Base-by-base conservation (phyloP, 177 flowering plant genomes). In the Vitis hybrid region DNA sequence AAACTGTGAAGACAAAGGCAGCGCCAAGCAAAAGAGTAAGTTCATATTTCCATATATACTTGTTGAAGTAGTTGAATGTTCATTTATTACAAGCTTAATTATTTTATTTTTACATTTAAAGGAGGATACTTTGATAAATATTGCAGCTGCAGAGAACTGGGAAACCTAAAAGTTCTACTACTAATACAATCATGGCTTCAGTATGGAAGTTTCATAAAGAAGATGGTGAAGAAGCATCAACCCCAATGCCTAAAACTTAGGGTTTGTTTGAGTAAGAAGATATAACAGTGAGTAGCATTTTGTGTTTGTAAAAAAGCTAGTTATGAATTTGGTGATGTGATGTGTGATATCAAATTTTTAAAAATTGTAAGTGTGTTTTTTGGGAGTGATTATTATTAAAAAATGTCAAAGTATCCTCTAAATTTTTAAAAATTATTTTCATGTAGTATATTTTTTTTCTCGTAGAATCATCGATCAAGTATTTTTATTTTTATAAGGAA, bases 181-280 rank as follows among this genome's bases (percentile, higher is more conserved):
- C 76, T 14, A 67, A 5, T 61, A 80, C 79, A 63, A 59, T 82
- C 45, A 78, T 84, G 87, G 83, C 81, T 49, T 64, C 82, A 3
- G 79, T 84, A 4, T 78, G 81, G 87, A 84, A 84, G 68, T 80
- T 77, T 62, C 87, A 84, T 26, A 80, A 60, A 63, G 81, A 81
- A 64, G 85, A 82, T 17, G 82, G 71, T 50, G 77, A 78, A 0
- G 75, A 78, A 56, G 60, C 66, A 15, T 18, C 64, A 34, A n/a
- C 64, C 12, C 21, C 45, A 34, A 1, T 62, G 64, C 45, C 64
- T 62, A 12, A 62, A 62, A 62, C 12, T 40, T 40, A 40, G 45
- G 9, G 0, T 40, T 40, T 40, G 45, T 40, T 1, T 40, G 45
- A 40, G 5, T 54, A 5, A 54, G 4, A 52, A 12, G 56, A 54